Percentiles rank a stretch among this genome's conserved stretches.
These are phyloP conservation scores for Phytophthora sojae DNA, from an alignment of 352 stramenopile genomes.

Conservation along the genomic window DNA sequence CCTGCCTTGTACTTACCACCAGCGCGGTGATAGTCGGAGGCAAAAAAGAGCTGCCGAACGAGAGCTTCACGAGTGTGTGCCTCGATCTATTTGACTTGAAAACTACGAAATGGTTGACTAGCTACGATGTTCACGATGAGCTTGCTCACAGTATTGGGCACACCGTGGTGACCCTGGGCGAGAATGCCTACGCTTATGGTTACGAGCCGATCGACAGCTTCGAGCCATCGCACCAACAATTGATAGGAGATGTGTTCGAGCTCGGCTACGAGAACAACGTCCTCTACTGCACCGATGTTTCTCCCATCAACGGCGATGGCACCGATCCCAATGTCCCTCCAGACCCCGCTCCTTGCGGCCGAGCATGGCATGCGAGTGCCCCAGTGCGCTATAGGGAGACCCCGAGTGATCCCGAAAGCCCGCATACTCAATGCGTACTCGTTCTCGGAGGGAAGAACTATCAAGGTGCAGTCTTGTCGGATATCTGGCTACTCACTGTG, in stretches of 20 bases:
- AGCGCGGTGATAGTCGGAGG: slow-evolving; percentile 73
- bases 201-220: slow-evolving; percentile 42
- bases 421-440: slow-evolving; percentile 43
- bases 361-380: slow-evolving; percentile 59
- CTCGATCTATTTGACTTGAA: slow-evolving; percentile 71
- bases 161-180: slow-evolving; percentile 48
- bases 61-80: slow-evolving; percentile 33
- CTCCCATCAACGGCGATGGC: slow-evolving; percentile 20
- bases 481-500: slow-evolving; percentile 63
- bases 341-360: slow-evolving; percentile 14
- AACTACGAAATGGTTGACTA: slow-evolving; percentile 55
- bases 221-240: slow-evolving; percentile 4
- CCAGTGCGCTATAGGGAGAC: slow-evolving; percentile 26
- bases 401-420: slow-evolving; percentile 20
- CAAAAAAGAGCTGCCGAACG: slow-evolving; percentile 39
- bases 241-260: slow-evolving; percentile 54
- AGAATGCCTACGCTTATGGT: slow-evolving; percentile 61
- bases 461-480: slow-evolving; percentile 41
- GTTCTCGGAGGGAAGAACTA: slow-evolving; percentile 56
- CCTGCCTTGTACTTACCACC: background rate
- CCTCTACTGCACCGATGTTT: slow-evolving; percentile 47
- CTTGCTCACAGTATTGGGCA: slow-evolving; percentile 63
- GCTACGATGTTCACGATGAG: slow-evolving; percentile 64
- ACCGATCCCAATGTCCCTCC: slow-evolving; percentile 20
- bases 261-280: slow-evolving; percentile 52